Evolutionary conservation across 495 filamentous ascomycete genomes (phyloP).

Genomic region (Aspergillus ellipticus): DNA sequence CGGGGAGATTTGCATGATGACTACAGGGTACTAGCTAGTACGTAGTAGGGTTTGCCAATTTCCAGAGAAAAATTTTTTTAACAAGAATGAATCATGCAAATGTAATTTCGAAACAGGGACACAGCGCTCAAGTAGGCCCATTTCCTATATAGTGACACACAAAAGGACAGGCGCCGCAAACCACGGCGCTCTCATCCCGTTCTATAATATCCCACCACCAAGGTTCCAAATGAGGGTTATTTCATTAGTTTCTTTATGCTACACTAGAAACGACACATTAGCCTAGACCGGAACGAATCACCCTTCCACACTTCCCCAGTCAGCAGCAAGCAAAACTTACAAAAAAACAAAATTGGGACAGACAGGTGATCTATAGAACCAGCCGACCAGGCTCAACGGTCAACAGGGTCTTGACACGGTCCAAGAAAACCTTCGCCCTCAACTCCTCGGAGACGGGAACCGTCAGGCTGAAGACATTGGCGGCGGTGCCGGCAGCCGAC

Average conservation of each 20-base stretch:
- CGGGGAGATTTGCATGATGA: conserved; percentile 1
- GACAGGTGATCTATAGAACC: conserved; percentile 55
- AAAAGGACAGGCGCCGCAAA: no score
- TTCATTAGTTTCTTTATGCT: conserved; percentile 31
- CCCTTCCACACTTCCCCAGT: no score
- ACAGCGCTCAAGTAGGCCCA: background rate
- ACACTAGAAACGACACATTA: conserved; percentile 26
- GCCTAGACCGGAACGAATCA: conserved; percentile 1
- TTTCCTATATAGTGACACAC: background rate
- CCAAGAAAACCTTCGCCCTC: conserved; percentile 74
- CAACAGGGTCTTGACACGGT: conserved; percentile 74
- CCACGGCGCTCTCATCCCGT: background rate
- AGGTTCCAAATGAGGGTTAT: conserved; percentile 8
- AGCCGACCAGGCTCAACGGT: conserved; percentile 79
- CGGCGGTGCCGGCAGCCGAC: conserved; percentile 37
- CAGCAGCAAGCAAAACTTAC: conserved; percentile 6
- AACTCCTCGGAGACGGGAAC: conserved; percentile 75
- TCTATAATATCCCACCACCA: background rate
- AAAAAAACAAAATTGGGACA: no score
- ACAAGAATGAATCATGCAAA: no score
- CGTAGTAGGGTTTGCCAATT: conserved; percentile 5
- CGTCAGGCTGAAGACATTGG: conserved; percentile 75
- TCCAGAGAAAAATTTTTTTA: no score
- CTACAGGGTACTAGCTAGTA: conserved; percentile 1
- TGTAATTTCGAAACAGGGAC: background rate